These are phyloP conservation scores for Kwoniella bestiolae DNA, from an alignment of 768 basidiomycete genomes.

Conservation along the genomic window DNA sequence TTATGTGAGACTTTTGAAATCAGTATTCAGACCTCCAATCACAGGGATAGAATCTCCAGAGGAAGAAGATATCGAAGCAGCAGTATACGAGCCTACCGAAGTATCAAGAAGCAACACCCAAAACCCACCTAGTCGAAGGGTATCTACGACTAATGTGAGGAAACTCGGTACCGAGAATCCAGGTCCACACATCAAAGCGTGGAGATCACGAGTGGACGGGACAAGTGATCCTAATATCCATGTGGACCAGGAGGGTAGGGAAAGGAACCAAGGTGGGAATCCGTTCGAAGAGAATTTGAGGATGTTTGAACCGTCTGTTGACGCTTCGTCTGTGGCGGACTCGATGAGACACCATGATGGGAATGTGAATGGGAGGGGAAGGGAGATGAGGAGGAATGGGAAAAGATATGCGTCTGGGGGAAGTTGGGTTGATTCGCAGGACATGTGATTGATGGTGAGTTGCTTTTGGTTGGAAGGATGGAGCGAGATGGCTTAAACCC, in stretches of 20 bases:
- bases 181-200: not conserved
- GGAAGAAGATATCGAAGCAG: not conserved
- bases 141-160: not conserved
- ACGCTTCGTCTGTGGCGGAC: too few relatives aligned
- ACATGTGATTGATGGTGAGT: too few relatives aligned
- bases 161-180: not conserved
- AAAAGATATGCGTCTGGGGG: not conserved
- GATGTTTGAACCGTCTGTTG: not conserved
- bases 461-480: too few relatives aligned
- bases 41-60: not conserved
- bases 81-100: conserved; percentile 1
- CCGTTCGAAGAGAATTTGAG: conserved; percentile 11
- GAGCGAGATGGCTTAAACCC: too few relatives aligned
- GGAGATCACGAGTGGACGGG: not conserved
- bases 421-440: not conserved
- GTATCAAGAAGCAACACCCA: not conserved
- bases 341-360: too few relatives aligned
- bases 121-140: not conserved
- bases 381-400: not conserved
- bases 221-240: not conserved
- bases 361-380: not conserved
- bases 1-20: not conserved
- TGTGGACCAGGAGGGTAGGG: too few relatives aligned
- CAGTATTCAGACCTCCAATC: conserved; percentile 4
- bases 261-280: conserved; percentile 6